A percentile compares a stretch with the other conserved stretches of the same genome.
These are phyloP conservation scores for Candida sonorensis DNA, from an alignment of 805 yeast genomes.

Conservation along the genomic window DNA sequence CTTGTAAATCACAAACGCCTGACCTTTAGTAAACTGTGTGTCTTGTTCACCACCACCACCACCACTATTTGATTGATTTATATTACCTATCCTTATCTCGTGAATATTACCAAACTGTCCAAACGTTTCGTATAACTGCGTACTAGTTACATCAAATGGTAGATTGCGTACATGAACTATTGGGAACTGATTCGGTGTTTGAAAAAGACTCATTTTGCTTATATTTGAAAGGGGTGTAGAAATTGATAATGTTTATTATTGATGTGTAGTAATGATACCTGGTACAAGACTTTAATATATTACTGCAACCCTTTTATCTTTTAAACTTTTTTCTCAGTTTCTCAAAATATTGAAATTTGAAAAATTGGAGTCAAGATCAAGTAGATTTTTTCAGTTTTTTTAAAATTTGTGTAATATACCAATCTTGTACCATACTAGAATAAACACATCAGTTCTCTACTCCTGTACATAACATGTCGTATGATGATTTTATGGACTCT, in stretches of 20 bases:
- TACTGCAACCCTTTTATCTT: neutral
- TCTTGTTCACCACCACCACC: too few relatives aligned
- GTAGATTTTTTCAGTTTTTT: neutral
- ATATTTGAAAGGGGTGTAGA: neutral
- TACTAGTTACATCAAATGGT: constrained; percentile 42
- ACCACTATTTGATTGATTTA: too few relatives aligned
- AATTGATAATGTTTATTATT: too few relatives aligned
- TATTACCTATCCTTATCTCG: constrained; percentile 46
- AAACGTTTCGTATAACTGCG: constrained; percentile 44
- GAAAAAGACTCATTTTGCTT: neutral
- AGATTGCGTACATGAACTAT: constrained; percentile 48
- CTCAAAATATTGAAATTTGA: neutral
- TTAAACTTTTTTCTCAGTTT: neutral
- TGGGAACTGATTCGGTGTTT: constrained; percentile 22
- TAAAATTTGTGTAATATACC: too few relatives aligned
- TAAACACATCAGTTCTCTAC: too few relatives aligned
- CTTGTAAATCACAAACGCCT: constrained; percentile 49
- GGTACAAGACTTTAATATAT: too few relatives aligned
- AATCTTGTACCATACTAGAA: too few relatives aligned
- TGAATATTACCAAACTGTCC: constrained; percentile 50
- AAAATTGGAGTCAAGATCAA: neutral
- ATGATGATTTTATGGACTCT: constrained; percentile 22
- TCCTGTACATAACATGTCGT: too few relatives aligned
- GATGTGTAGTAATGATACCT: too few relatives aligned
- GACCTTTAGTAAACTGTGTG: constrained; percentile 45